These are phyloP conservation scores for Erythrobasidium yunnanense DNA, from an alignment of 768 basidiomycete species.

Conservation along the genomic window DNA sequence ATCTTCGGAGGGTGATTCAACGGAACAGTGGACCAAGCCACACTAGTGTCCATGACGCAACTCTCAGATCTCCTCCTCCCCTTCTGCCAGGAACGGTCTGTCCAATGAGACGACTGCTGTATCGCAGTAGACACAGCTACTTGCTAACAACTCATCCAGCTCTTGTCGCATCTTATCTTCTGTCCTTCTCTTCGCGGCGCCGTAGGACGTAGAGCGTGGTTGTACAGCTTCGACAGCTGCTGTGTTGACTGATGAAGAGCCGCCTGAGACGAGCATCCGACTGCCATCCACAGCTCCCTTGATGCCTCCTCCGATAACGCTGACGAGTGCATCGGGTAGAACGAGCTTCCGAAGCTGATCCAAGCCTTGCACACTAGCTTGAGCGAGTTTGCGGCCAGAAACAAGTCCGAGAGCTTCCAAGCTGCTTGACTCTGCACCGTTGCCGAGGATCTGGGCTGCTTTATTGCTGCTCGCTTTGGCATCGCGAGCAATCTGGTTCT, in stretches of 20 bases:
- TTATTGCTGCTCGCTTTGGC: constrained; percentile 3
- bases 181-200: constrained; percentile 49
- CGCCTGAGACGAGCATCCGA: too few relatives aligned
- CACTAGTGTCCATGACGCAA: too few relatives aligned
- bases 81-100: constrained; percentile 72
- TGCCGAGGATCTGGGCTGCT: background rate
- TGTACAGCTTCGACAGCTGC: constrained; percentile 32
- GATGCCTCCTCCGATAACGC: constrained; percentile 53
- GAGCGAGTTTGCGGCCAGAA: constrained; percentile 35
- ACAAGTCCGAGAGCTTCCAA: constrained; percentile 27
- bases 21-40: too few relatives aligned
- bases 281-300: constrained; percentile 25
- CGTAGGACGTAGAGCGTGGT: background rate
- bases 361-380: constrained; percentile 36
- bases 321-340: constrained; percentile 81
- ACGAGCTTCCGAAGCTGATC: constrained; percentile 85
- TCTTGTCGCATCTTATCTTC: constrained; percentile 65
- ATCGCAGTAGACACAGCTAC: constrained; percentile 87
- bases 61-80: constrained; percentile 17
- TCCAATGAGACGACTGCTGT: constrained; percentile 74
- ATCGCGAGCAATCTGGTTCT: constrained; percentile 63
- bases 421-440: constrained; percentile 5
- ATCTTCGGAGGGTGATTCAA: too few relatives aligned
- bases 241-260: too few relatives aligned
- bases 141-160: constrained; percentile 77